Conservation (phyloP, 345 rosid species). For the Boechera divaricarpa region DNA sequence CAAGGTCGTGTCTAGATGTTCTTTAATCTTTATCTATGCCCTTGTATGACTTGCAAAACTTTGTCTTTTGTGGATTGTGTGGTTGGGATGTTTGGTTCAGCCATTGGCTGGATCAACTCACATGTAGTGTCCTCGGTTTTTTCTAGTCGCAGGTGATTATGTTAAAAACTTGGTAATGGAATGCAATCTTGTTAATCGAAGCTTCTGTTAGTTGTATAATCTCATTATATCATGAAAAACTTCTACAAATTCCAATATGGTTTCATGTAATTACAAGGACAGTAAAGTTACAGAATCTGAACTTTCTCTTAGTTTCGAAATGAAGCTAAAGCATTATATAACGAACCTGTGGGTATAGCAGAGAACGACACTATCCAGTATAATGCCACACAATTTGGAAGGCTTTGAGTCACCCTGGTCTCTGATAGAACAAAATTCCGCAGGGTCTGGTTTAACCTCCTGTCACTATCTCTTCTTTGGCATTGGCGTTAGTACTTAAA, state of each 20-base stretch:
- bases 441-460: conserved; percentile 17
- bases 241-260: neutral
- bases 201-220: neutral
- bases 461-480: conserved; percentile 9
- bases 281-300: neutral
- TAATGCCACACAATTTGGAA: neutral
- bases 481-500: neutral
- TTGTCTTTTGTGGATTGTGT: conserved; percentile 11
- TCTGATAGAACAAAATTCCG: neutral
- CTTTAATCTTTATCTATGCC: conserved; percentile 7
- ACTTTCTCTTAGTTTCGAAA: neutral
- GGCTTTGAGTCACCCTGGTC: neutral
- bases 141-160: conserved; percentile 13
- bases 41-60: conserved; percentile 11
- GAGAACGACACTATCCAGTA: neutral
- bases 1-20: conserved; percentile 60
- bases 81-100: conserved; percentile 29
- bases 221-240: neutral
- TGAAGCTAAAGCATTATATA: neutral
- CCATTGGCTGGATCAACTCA: conserved; percentile 35
- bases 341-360: neutral
- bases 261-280: conserved; percentile 1
- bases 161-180: conserved; percentile 31
- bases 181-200: conserved; percentile 6
- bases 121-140: neutral